Percentiles rank a stretch among this genome's conserved stretches.
Conservation (phyloP, 2,329 filamentous ascomycete genomes). For the Knoxdaviesia capensis region DNA sequence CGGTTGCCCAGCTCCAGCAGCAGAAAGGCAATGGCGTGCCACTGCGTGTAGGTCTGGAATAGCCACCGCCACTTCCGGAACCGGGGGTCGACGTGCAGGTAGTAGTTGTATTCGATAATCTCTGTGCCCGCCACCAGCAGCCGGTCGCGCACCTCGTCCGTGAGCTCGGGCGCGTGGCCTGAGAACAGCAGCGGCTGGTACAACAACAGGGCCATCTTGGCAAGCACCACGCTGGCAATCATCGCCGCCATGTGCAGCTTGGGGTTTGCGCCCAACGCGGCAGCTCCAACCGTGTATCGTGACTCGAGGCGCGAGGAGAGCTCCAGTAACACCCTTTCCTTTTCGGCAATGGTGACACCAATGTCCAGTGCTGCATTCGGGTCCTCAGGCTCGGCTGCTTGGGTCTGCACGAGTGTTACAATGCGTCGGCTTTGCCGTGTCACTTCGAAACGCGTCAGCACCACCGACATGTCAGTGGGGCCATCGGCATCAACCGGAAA, state of each 20-base stretch:
- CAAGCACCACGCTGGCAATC: constrained; percentile 49
- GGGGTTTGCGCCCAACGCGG: constrained; percentile 13
- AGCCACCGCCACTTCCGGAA: constrained; percentile 27
- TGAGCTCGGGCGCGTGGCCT: constrained; percentile 32
- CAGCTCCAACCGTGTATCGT: no score
- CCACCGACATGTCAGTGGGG: constrained; percentile 29
- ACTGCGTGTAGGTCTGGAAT: constrained; percentile 28
- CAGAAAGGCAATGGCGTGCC: constrained; percentile 28
- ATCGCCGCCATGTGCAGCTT: constrained; percentile 51
- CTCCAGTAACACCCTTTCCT: constrained; percentile 26
- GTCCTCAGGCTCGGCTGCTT: background rate
- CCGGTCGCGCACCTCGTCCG: constrained; percentile 43
- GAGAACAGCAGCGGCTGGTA: constrained; percentile 53
- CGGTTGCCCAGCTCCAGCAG: constrained; percentile 24
- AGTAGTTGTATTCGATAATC: constrained; percentile 47
- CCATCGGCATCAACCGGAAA: constrained; percentile 25
- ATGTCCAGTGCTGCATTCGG: constrained; percentile 10
- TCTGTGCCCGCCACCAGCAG: constrained; percentile 55
- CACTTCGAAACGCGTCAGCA: constrained; percentile 30
- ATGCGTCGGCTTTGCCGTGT: constrained; percentile 2
- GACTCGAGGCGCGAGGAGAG: background rate
- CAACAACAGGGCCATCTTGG: constrained; percentile 59
- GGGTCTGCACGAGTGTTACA: constrained; percentile 1
- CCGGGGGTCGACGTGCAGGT: constrained; percentile 38
- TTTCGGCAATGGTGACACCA: constrained; percentile 13